Evolutionary conservation across 129 eudicot genomes (phyloP).

Genomic region (Tagetes patula): DNA sequence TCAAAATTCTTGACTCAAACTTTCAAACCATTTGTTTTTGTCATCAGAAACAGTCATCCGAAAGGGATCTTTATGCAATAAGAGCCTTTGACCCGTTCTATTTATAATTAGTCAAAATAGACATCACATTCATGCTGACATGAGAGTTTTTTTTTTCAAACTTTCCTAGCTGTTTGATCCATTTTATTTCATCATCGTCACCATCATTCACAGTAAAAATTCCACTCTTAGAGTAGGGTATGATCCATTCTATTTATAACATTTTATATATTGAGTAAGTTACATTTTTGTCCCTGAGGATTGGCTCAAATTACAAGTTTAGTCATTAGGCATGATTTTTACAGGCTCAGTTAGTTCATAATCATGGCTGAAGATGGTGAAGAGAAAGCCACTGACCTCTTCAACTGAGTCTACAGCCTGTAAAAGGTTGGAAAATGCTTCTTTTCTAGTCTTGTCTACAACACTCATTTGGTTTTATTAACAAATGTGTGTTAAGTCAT

Average conservation of each 20-base stretch:
- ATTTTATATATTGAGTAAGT: too few species aligned
- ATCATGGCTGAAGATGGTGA: constrained; percentile 16
- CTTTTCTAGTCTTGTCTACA: constrained; percentile 75
- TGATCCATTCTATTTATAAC: too few species aligned
- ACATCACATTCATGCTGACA: too few species aligned
- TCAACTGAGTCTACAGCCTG: constrained; percentile 95
- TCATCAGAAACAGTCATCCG: background rate
- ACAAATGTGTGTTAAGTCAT: constrained; percentile 69
- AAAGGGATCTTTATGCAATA: background rate
- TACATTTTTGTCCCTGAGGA: too few species aligned
- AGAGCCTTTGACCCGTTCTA: background rate
- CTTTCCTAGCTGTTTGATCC: too few species aligned
- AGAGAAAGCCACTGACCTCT: constrained; percentile 77
- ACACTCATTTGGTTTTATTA: constrained; percentile 56
- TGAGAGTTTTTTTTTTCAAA: too few species aligned
- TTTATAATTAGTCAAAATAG: background rate
- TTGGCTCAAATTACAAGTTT: too few species aligned
- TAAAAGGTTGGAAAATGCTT: constrained; percentile 68
- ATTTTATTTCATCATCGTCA: too few species aligned
- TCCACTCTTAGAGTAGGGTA: too few species aligned
- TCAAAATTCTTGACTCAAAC: constrained; percentile 10
- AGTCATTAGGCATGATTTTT: too few species aligned
- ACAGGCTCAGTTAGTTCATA: too few species aligned
- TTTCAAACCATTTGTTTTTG: background rate
- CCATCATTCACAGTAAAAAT: too few species aligned